Percentiles rank a stretch among this genome's conserved stretches.
Conservation (phyloP, 2,329 filamentous ascomycete species). For the Apiospora kogelbergensis region DNA sequence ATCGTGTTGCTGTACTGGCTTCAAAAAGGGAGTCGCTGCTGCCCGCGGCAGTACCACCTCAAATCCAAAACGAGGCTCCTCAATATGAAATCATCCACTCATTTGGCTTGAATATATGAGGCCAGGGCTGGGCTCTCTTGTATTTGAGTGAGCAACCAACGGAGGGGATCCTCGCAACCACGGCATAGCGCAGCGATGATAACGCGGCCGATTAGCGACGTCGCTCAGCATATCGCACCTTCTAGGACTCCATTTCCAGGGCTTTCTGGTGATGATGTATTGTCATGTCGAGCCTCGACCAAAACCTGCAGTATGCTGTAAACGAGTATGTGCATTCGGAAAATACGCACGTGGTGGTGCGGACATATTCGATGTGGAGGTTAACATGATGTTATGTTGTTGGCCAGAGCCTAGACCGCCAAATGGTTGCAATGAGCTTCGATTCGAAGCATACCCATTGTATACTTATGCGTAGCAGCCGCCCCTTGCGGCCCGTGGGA, state of each 20-base stretch:
- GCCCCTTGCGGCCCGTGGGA: neutral
- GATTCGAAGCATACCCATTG: neutral
- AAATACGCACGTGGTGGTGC: slow-evolving; percentile 1
- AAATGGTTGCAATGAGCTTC: neutral
- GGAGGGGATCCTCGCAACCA: neutral
- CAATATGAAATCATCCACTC: neutral
- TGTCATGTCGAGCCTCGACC: neutral
- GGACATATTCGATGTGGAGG: neutral
- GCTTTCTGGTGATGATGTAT: neutral
- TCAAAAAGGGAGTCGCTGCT: neutral
- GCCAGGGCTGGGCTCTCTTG: neutral
- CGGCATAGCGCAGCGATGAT: neutral
- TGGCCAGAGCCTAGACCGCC: neutral
- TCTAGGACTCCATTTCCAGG: neutral
- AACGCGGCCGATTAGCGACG: neutral
- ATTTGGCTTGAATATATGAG: neutral
- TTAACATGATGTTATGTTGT: neutral
- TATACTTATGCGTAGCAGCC: neutral
- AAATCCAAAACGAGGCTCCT: neutral
- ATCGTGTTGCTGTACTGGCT: neutral
- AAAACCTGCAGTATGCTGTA: slow-evolving; percentile 1
- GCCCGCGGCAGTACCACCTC: neutral
- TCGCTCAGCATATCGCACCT: neutral
- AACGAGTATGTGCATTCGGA: neutral
- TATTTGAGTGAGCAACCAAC: neutral